Conservation (phyloP, 371 early-diverging fungal genomes). For the Mycotypha africana region DNA sequence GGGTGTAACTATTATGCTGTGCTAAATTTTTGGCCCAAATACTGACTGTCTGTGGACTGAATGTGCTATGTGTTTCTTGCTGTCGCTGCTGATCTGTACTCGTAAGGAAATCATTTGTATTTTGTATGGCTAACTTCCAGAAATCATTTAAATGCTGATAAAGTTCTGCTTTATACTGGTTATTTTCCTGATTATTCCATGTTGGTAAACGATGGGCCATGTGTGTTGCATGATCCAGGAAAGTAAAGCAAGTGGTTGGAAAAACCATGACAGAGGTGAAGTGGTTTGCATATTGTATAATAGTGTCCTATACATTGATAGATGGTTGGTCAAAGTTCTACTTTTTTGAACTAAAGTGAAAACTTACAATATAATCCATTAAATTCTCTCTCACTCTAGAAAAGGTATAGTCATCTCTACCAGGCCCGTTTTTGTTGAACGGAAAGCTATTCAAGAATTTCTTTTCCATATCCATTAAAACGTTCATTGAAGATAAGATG, state of each 20-base stretch:
- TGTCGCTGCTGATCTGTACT: too few relatives aligned
- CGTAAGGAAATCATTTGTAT: too few relatives aligned
- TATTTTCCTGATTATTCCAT: slow-evolving; percentile 74
- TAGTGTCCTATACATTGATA: slow-evolving; percentile 50
- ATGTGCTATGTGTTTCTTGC: too few relatives aligned
- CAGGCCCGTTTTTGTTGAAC: slow-evolving; percentile 76
- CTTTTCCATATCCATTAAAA: slow-evolving; percentile 66
- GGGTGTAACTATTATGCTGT: slow-evolving; percentile 49
- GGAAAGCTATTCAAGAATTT: slow-evolving; percentile 75
- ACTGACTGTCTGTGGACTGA: slow-evolving; percentile 62
- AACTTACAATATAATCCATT: slow-evolving; percentile 60
- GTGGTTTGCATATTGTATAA: slow-evolving; percentile 80
- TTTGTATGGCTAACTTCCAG: slow-evolving; percentile 74
- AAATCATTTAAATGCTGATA: slow-evolving; percentile 68
- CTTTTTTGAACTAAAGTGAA: too few relatives aligned
- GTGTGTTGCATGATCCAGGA: slow-evolving; percentile 71
- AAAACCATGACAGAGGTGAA: slow-evolving; percentile 78
- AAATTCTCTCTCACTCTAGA: slow-evolving; percentile 78
- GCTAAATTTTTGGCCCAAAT: slow-evolving; percentile 77
- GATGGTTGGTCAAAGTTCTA: not conserved
- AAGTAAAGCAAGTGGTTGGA: slow-evolving; percentile 70
- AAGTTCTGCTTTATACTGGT: slow-evolving; percentile 57
- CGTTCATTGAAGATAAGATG: slow-evolving; percentile 64
- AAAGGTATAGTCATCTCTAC: slow-evolving; percentile 83
- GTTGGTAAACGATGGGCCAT: slow-evolving; percentile 74